These are phyloP conservation scores for Cymodocea nodosa DNA, from an alignment of 116 monocot species.

Conservation along the genomic window DNA sequence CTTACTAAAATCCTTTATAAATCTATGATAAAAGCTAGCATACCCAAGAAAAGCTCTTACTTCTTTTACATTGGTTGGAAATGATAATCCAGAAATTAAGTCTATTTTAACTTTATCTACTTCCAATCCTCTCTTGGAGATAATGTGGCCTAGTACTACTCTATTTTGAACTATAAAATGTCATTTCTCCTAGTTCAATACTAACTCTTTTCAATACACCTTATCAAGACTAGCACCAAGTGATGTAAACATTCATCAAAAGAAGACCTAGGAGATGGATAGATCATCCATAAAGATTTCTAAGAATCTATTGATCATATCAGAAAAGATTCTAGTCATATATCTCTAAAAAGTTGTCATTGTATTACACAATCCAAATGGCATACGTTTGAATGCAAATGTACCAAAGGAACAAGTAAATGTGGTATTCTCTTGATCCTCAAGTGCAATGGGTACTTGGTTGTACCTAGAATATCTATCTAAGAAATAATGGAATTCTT, in stretches of 20 bases:
- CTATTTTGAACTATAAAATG: not conserved
- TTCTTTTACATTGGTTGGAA: not conserved
- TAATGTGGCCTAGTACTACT: not conserved
- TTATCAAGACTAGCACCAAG: not conserved
- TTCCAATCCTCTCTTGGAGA: not conserved
- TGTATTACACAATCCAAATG: too few species aligned
- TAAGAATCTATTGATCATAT: too few species aligned
- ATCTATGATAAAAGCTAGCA: not conserved
- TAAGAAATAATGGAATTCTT: too few species aligned
- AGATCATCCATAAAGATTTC: too few species aligned
- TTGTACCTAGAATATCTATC: too few species aligned
- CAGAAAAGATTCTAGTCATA: too few species aligned
- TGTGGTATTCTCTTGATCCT: too few species aligned
- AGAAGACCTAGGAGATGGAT: not conserved
- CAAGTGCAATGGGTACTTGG: too few species aligned
- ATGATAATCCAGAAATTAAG: not conserved
- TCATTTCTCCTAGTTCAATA: not conserved
- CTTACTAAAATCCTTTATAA: slow-evolving; percentile 8
- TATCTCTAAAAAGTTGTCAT: too few species aligned
- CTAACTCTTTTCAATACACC: not conserved
- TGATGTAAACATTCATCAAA: not conserved
- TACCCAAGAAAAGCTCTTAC: not conserved
- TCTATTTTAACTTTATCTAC: not conserved
- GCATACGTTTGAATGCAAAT: too few species aligned
- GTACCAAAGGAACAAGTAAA: too few species aligned